These are phyloP conservation scores for Tetrahymena thermophila DNA, from an alignment of 73 alveolate genomes.

Conservation along the genomic window DNA sequence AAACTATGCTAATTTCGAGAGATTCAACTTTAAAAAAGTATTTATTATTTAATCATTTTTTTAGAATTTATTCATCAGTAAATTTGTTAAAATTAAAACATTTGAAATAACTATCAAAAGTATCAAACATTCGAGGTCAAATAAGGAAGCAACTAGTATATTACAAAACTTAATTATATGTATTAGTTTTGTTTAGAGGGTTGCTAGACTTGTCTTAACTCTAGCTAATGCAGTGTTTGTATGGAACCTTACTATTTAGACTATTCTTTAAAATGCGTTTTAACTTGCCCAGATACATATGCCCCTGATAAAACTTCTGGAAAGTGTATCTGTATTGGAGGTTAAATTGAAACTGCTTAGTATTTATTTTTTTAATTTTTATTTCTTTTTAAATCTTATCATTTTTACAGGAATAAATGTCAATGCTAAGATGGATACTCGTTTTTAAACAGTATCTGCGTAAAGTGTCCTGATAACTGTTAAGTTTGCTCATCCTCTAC, in stretches of 20 bases:
- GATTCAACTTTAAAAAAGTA: background rate
- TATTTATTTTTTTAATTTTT: background rate
- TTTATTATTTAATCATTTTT: background rate
- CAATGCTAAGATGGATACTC: background rate
- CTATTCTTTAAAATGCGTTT: background rate
- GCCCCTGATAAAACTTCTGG: background rate
- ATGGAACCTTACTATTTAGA: background rate
- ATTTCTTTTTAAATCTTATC: background rate
- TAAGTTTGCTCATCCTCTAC: background rate
- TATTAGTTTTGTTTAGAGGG: background rate
- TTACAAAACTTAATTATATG: background rate
- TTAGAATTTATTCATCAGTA: too few species aligned
- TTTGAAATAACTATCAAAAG: background rate
- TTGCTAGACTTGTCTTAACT: background rate
- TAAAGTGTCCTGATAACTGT: background rate
- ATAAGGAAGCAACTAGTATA: background rate
- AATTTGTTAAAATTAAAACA: too few species aligned
- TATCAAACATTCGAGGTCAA: background rate
- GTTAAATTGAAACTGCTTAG: background rate
- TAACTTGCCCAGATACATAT: background rate
- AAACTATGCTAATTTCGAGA: background rate
- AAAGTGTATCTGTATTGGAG: background rate
- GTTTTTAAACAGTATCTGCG: background rate
- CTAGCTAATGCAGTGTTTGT: background rate
- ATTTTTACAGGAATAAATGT: background rate